These are phyloP conservation scores for Penicillium flavigenum DNA, from an alignment of 495 filamentous ascomycete species.

Conservation along the genomic window DNA sequence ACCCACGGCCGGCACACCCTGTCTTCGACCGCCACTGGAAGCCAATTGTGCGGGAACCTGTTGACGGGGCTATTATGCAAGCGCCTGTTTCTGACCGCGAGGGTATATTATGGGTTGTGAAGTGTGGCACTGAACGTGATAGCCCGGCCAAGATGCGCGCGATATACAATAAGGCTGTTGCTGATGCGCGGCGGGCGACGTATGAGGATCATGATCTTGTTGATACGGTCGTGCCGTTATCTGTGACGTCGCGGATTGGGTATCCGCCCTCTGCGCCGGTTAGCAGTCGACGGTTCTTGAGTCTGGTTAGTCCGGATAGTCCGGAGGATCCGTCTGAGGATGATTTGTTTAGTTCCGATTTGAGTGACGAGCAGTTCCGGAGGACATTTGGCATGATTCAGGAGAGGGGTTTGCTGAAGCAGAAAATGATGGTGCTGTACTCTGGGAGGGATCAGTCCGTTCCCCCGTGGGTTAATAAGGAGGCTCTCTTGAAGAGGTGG, in stretches of 20 bases:
- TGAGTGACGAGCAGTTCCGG: constrained; percentile 55
- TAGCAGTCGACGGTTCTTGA: constrained; percentile 63
- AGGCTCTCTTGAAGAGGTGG: constrained; percentile 63
- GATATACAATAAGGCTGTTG: constrained; percentile 32
- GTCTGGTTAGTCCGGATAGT: constrained; percentile 56
- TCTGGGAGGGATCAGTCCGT: constrained; percentile 72
- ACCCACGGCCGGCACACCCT: constrained; percentile 34
- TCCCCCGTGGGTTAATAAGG: constrained; percentile 61
- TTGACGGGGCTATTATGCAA: constrained; percentile 84
- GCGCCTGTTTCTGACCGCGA: constrained; percentile 79
- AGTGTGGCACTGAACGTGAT: constrained; percentile 33
- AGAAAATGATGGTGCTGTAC: constrained; percentile 51
- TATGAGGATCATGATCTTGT: constrained; percentile 24
- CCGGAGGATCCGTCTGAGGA: constrained; percentile 64
- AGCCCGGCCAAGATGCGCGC: constrained; percentile 28
- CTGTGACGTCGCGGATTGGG: constrained; percentile 35
- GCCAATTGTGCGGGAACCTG: constrained; percentile 33
- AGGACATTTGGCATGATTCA: constrained; percentile 63
- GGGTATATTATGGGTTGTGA: constrained; percentile 49
- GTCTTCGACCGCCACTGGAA: constrained; percentile 32
- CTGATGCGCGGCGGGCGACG: constrained; percentile 24
- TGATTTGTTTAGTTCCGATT: constrained; percentile 82
- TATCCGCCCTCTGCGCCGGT: constrained; percentile 52
- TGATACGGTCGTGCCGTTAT: constrained; percentile 38
- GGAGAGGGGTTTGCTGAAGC: constrained; percentile 51